phyloP scores from a whole-genome alignment of 805 yeast species.

The Isabelozyma gotoi region DNA sequence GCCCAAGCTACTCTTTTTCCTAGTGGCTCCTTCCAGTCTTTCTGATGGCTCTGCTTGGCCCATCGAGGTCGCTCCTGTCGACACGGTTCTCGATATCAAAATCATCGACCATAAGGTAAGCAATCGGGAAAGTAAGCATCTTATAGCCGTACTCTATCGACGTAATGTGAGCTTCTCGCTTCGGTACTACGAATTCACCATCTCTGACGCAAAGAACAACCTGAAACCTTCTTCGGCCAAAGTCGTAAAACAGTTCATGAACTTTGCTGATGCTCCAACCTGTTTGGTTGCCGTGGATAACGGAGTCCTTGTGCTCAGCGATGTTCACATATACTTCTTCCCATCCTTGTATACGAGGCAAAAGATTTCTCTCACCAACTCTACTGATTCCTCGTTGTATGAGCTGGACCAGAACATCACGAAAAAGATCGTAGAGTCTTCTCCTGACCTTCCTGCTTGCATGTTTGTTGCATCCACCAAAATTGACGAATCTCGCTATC shows the following conservation, averaged over 20 bases:
- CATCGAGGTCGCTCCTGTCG: conserved; percentile 3
- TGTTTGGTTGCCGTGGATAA: conserved; percentile 20
- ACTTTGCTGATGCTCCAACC: conserved; percentile 30
- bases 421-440: conserved; percentile 9
- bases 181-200: conserved; percentile 24
- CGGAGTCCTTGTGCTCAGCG: conserved; percentile 28
- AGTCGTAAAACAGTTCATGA: conserved; percentile 21
- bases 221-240: conserved; percentile 4
- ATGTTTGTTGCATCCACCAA: conserved; percentile 9
- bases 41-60: too few species aligned
- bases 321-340: conserved; percentile 27
- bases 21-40: neutral
- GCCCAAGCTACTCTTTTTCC: neutral
- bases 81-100: conserved; percentile 11
- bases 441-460: neutral
- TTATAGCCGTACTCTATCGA: conserved; percentile 30
- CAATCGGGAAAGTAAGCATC: neutral
- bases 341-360: conserved; percentile 8
- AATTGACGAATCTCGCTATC: conserved; percentile 26
- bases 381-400: neutral
- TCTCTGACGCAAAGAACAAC: too few species aligned
- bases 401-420: neutral
- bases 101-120: conserved; percentile 7
- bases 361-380: neutral
- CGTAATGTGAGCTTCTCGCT: conserved; percentile 33